Base-by-base conservation (phyloP, 2,329 filamentous ascomycete species). In the Piedraia hortae region DNA sequence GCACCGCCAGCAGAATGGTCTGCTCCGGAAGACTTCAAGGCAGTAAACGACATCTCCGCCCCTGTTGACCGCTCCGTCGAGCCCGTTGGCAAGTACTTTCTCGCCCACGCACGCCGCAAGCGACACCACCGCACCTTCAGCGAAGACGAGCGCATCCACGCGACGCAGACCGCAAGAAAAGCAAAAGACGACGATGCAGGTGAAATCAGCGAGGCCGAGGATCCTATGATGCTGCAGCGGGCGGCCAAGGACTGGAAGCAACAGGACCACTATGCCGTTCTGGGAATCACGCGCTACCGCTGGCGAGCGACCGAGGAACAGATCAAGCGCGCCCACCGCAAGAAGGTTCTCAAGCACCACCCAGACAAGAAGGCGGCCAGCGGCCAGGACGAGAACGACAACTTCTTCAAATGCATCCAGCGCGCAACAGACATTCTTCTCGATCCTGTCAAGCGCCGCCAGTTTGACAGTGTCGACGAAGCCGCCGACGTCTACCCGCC, bases 381-480 rank as follows among this genome's bases (percentile, higher is more conserved):
- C 21, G 85, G 85, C 29, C 62, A 64, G 38, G 62, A 64, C 35
- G 80, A 93, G 40, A 82, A 91, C 50, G 85, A 97, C 49, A 75
- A 73, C 47, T 97, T 97, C 60, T 97, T 97, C 71, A 97, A 97
- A 62, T 97, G 88, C 51, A 97, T 97, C 48, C 88, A 97, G 48
- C 91, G 91, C 51, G 85, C 85, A 26, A 82, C 72, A 38, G 85
- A 97, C 41, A 62, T 93, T 23, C 71, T 97, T 10, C 62, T 77
- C 24, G 85, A 97, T 54, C 85, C 85, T 22, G 59, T 68, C 46
- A 88, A 77, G 55, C 74, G 85, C 30, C 69, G 80, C 27, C 85
- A 97, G 52, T 97, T 72, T 52, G 85, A 97, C 50, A 90, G 77
- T 2, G 80, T 93, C 29, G 85, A 97, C 41, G 80, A 91, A 50